These are phyloP conservation scores for Cudoniella acicularis DNA, from an alignment of 495 filamentous ascomycete genomes.

Conservation along the genomic window DNA sequence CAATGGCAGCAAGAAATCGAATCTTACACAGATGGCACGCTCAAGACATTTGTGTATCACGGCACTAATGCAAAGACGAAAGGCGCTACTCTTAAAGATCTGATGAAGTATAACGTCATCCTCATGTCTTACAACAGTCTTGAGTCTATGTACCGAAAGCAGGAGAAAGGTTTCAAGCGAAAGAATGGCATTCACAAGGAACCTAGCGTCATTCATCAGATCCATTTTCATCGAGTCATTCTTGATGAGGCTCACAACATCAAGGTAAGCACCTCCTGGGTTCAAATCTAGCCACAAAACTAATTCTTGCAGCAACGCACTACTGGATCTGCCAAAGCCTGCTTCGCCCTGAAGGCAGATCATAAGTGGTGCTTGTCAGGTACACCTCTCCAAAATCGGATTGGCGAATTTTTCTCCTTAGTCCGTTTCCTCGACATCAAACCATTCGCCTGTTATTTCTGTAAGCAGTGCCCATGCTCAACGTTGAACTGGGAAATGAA, in stretches of 20 bases:
- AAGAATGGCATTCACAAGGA: slow-evolving; percentile 72
- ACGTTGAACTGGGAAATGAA: slow-evolving; percentile 79
- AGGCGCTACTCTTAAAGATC: slow-evolving; percentile 62
- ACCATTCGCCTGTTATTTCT: slow-evolving; percentile 91
- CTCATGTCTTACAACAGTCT: slow-evolving; percentile 95
- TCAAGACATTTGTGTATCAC: slow-evolving; percentile 87
- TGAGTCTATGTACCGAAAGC: slow-evolving; percentile 86
- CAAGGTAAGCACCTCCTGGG: slow-evolving; percentile 45
- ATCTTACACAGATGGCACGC: slow-evolving; percentile 82
- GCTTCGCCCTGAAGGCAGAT: slow-evolving; percentile 78
- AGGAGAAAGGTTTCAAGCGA: slow-evolving; percentile 85
- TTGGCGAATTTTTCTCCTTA: slow-evolving; percentile 95
- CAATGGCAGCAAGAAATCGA: slow-evolving; percentile 95
- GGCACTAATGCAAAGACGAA: slow-evolving; percentile 81
- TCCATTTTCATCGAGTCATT: slow-evolving; percentile 85
- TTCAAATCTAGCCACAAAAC: slow-evolving; percentile 11
- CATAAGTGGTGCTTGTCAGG: slow-evolving; percentile 96
- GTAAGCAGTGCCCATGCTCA: slow-evolving; percentile 75
- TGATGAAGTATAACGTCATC: slow-evolving; percentile 83
- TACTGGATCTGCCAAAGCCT: slow-evolving; percentile 89
- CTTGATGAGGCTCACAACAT: slow-evolving; percentile 97
- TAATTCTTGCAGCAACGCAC: slow-evolving; percentile 49
- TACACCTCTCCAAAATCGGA: slow-evolving; percentile 92
- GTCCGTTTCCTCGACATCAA: slow-evolving; percentile 82
- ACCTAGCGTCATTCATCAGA: slow-evolving; percentile 81